phyloP scores from a whole-genome alignment of 345 rosid genomes.

The Aquilaria malaccensis region DNA sequence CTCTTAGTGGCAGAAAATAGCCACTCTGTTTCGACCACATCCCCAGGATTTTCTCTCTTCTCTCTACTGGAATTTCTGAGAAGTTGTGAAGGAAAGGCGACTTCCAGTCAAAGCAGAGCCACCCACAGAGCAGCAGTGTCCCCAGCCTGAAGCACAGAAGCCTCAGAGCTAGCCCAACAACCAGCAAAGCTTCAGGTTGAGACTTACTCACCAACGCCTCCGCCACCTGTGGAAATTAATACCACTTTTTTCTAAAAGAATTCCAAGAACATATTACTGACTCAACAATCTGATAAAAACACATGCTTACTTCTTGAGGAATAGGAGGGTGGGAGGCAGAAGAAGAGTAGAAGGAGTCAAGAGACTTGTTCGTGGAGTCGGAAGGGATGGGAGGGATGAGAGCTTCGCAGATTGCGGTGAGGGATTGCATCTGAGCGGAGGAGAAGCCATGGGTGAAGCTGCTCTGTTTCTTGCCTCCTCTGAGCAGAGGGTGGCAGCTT shows the following conservation, averaged over 20 bases:
- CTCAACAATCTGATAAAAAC: too few species aligned
- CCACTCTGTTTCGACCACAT: conserved; percentile 46
- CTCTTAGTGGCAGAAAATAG: conserved; percentile 32
- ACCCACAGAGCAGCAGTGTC: conserved; percentile 63
- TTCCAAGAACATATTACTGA: too few species aligned
- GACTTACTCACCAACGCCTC: conserved; percentile 44
- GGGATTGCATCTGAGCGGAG: conserved; percentile 47
- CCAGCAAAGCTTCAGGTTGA: conserved; percentile 23
- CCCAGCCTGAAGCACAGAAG: conserved; percentile 60
- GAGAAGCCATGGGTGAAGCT: conserved; percentile 62
- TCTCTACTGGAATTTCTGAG: conserved; percentile 47
- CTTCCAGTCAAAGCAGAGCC: conserved; percentile 37
- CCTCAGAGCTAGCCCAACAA: conserved; percentile 34
- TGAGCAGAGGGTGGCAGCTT: conserved; percentile 46
- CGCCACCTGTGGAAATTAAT: conserved; percentile 45
- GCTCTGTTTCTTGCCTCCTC: conserved; percentile 27
- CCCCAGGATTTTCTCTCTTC: conserved; percentile 44
- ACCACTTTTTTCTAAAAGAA: not conserved
- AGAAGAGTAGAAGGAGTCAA: conserved; percentile 31
- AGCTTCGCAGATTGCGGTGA: conserved; percentile 52
- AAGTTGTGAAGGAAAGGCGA: conserved; percentile 77
- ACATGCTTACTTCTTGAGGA: conserved; percentile 48
- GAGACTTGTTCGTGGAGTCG: conserved; percentile 11
- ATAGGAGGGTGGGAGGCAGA: conserved; percentile 55
- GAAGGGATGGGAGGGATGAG: conserved; percentile 51